phyloP scores from a whole-genome alignment of 169 alveolate species.

The Plasmodium reichenowi region DNA sequence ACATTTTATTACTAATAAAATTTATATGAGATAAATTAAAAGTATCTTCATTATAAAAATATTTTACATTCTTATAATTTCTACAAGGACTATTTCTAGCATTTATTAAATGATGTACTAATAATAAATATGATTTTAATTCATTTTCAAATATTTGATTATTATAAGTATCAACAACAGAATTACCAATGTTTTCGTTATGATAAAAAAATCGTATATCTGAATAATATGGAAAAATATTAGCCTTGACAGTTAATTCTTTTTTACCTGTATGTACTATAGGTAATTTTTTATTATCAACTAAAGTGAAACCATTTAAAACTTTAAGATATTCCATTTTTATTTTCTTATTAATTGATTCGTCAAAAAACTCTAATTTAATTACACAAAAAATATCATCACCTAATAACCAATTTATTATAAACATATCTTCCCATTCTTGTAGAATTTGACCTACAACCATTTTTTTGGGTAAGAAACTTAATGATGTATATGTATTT shows the following conservation, averaged over 20 bases:
- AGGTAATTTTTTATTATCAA: constrained; percentile 11
- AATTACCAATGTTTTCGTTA: neutral
- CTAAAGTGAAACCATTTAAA: constrained; percentile 21
- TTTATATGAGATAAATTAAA: constrained; percentile 28
- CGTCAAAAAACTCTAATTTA: constrained; percentile 8
- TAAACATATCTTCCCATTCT: constrained; percentile 14
- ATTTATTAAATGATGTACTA: constrained; percentile 51
- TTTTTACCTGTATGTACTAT: constrained; percentile 5
- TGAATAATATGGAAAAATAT: constrained; percentile 59
- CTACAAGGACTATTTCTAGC: constrained; percentile 57
- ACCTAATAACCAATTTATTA: constrained; percentile 50
- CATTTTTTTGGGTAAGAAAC: neutral
- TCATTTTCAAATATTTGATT: constrained; percentile 26
- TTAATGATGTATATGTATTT: neutral
- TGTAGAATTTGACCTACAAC: constrained; percentile 12
- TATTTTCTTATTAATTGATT: constrained; percentile 23
- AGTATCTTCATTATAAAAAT: constrained; percentile 45
- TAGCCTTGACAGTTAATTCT: constrained; percentile 26
- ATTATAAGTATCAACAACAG: constrained; percentile 3
- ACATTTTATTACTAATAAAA: constrained; percentile 30
- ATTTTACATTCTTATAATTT: constrained; percentile 37
- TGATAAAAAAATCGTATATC: constrained; percentile 21
- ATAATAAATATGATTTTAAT: constrained; percentile 38
- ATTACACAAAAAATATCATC: constrained; percentile 38
- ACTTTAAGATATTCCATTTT: constrained; percentile 23